phyloP scores from a whole-genome alignment of 1,139 yeast species.

The Hemisphaericaspora xylofermentans region DNA sequence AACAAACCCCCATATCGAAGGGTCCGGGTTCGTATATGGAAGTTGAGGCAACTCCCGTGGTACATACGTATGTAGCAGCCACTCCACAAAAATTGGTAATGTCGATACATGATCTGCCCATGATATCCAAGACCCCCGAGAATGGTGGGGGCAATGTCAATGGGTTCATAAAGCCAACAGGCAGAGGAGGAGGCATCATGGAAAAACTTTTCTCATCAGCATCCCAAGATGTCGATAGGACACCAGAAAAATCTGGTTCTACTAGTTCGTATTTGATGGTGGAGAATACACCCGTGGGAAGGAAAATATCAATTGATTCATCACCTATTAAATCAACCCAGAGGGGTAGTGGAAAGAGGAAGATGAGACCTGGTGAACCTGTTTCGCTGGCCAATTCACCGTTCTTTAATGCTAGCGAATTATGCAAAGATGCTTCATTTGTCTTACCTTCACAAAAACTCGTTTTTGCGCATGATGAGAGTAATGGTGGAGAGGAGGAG shows the following conservation, averaged over 20 bases:
- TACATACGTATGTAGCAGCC: not conserved
- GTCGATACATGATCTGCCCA: no score
- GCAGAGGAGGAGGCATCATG: no score
- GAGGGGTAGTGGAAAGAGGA: slow-evolving; percentile 1
- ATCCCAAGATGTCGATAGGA: no score
- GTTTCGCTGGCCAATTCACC: slow-evolving; percentile 32
- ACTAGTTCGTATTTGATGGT: not conserved
- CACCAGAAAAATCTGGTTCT: slow-evolving; percentile 1
- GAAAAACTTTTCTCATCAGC: no score
- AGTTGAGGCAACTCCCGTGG: slow-evolving; percentile 10
- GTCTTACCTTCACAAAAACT: no score
- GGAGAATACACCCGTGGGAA: slow-evolving; percentile 10
- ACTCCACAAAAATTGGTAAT: not conserved
- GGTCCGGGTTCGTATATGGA: not conserved
- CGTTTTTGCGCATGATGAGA: no score
- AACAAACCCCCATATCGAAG: slow-evolving; percentile 9
- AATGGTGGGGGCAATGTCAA: no score
- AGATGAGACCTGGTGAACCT: slow-evolving; percentile 36
- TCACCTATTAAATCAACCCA: slow-evolving; percentile 18
- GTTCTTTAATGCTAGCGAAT: slow-evolving; percentile 24
- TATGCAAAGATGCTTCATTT: no score
- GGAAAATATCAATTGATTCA: slow-evolving; percentile 12
- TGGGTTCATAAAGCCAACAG: no score
- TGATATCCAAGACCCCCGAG: no score
- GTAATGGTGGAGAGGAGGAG: slow-evolving; percentile 3